Conservation (phyloP, 140 eudicot species). For the Cichorium intybus region DNA sequence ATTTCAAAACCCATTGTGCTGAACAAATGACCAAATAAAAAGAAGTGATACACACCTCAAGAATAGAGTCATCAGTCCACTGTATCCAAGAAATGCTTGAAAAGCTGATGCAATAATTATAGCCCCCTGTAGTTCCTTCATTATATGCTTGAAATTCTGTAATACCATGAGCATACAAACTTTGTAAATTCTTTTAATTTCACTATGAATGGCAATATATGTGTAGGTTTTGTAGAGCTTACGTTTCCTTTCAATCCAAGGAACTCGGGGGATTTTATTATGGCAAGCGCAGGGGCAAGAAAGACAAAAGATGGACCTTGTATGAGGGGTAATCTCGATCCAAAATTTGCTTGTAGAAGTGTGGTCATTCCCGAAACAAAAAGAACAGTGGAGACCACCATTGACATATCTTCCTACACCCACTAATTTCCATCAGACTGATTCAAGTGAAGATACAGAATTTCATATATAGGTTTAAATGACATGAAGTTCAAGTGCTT, state of each 20-base stretch:
- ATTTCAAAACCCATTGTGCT: no score
- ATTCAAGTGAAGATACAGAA: constrained; percentile 3
- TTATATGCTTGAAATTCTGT: constrained; percentile 90
- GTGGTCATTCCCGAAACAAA: constrained; percentile 89
- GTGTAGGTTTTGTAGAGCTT: no score
- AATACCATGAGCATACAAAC: no score
- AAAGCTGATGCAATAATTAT: constrained; percentile 84
- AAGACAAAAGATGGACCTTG: constrained; percentile 97
- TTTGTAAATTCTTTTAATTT: no score
- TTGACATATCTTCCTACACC: constrained; percentile 86
- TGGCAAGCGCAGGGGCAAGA: constrained; percentile 95
- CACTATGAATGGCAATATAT: no score
- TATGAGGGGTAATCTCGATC: constrained; percentile 87
- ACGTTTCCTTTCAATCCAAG: constrained; percentile 80
- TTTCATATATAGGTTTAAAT: not conserved
- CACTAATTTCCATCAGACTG: constrained; percentile 44
- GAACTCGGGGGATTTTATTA: constrained; percentile 91
- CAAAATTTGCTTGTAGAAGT: constrained; percentile 77
- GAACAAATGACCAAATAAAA: no score
- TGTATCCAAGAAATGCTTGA: constrained; percentile 87
- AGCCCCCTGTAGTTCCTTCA: constrained; percentile 97
- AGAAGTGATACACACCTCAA: constrained; percentile 37
- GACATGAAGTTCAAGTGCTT: constrained; percentile 39
- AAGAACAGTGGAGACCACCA: constrained; percentile 89
- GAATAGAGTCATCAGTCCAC: constrained; percentile 81